Conservation (phyloP, 306 rosid species). For the Cucurbita pepo region DNA sequence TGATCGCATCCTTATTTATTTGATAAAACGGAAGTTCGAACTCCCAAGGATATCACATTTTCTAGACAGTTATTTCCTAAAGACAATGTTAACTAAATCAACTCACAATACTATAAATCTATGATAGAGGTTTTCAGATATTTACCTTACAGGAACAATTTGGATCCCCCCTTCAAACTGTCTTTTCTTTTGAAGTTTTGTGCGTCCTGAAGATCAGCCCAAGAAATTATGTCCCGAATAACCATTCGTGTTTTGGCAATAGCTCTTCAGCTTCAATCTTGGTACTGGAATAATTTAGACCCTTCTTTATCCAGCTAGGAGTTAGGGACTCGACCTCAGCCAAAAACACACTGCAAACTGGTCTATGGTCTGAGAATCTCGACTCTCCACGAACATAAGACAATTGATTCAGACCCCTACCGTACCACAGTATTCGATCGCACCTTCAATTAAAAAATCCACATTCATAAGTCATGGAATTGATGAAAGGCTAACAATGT, state of each 20-base stretch:
- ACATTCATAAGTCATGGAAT: neutral
- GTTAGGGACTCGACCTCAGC: conserved; percentile 71
- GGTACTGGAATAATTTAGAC: conserved; percentile 29
- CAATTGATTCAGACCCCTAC: conserved; percentile 73
- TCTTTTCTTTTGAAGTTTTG: neutral
- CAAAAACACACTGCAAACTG: conserved; percentile 62
- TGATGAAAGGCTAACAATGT: neutral
- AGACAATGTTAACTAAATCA: neutral
- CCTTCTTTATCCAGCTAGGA: conserved; percentile 46
- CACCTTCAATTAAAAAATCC: conserved; percentile 42
- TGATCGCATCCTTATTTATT: neutral
- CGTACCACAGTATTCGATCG: conserved; percentile 86
- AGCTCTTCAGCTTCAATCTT: neutral
- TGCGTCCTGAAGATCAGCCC: conserved; percentile 10
- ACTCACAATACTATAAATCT: neutral
- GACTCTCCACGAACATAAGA: conserved; percentile 94
- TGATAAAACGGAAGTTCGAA: neutral
- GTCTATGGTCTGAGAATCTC: conserved; percentile 91
- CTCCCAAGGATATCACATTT: neutral
- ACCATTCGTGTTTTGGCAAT: conserved; percentile 41
- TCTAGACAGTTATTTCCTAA: neutral
- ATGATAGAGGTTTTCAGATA: neutral
- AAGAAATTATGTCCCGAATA: conserved; percentile 33
- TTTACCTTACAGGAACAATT: neutral
- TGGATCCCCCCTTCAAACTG: neutral